Evolutionary conservation across 257 asterid species (phyloP).

Genomic region (Fraxinus pennsylvanica): DNA sequence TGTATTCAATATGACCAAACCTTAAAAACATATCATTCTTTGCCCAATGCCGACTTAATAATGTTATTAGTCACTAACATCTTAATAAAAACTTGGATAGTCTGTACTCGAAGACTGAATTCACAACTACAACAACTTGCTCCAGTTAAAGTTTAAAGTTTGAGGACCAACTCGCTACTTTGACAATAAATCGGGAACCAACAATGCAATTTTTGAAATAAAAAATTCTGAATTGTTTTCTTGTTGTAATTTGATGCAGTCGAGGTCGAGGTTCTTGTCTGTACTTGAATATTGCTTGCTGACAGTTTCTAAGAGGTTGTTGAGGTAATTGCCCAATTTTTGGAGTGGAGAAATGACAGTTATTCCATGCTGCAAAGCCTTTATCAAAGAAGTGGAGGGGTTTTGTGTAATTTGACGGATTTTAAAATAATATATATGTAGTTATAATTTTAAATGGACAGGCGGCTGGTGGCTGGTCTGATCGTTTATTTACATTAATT

Average conservation of each 20-base stretch:
- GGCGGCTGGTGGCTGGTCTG: constrained; percentile 30
- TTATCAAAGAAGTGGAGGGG: constrained; percentile 6
- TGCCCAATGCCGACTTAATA: background rate
- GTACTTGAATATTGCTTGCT: constrained; percentile 22
- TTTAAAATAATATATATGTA: background rate
- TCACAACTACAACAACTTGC: background rate
- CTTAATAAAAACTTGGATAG: background rate
- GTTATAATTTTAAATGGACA: background rate
- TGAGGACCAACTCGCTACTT: background rate
- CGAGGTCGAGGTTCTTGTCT: background rate
- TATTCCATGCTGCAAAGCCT: background rate
- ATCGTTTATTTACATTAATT: constrained; percentile 29
- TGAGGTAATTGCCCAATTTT: constrained; percentile 29
- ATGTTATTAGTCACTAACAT: background rate
- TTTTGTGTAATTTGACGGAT: background rate
- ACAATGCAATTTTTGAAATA: background rate
- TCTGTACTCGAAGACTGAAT: background rate
- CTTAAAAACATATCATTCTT: background rate
- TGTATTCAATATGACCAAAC: background rate
- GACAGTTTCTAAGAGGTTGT: constrained; percentile 41
- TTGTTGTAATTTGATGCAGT: constrained; percentile 25
- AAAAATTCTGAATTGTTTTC: background rate
- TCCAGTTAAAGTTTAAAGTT: background rate
- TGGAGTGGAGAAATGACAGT: constrained; percentile 18
- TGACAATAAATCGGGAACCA: background rate